phyloP scores from a whole-genome alignment of 2,329 filamentous ascomycete genomes.

The Colletotrichum sp. region DNA sequence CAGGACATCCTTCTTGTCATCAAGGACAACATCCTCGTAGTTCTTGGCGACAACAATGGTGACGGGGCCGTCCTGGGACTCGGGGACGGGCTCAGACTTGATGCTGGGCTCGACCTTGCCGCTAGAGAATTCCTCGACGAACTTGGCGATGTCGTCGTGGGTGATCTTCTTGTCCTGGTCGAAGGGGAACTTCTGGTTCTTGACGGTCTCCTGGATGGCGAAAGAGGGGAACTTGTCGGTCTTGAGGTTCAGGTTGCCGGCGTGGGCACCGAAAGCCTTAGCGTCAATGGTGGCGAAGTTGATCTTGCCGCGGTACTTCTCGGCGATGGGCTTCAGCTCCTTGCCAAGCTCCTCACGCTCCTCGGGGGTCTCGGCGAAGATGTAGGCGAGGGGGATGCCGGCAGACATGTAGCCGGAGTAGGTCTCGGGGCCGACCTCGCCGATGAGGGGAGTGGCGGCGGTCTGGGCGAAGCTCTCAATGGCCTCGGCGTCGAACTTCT shows the following conservation, averaged over 20 bases:
- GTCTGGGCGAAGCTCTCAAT: conserved; percentile 86
- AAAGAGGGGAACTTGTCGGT: conserved; percentile 95
- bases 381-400: conserved; percentile 92
- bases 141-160: conserved; percentile 73
- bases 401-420: conserved; percentile 91
- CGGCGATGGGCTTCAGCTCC: conserved; percentile 82
- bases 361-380: conserved; percentile 92
- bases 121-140: conserved; percentile 82
- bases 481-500: conserved; percentile 80
- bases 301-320: conserved; percentile 91
- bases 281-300: conserved; percentile 99
- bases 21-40: conserved; percentile 90
- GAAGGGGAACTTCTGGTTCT: conserved; percentile 97
- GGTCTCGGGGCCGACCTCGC: conserved; percentile 96
- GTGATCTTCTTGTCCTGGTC: conserved; percentile 84
- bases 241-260: conserved; percentile 96
- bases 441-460: conserved; percentile 86
- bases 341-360: conserved; percentile 82
- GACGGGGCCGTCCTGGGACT: conserved; percentile 90
- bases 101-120: conserved; percentile 95
- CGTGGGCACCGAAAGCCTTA: conserved; percentile 91
- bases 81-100: conserved; percentile 97
- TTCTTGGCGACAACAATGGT: conserved; percentile 89
- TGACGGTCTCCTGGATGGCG: conserved; percentile 92
- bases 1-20: conserved; percentile 95